Evolutionary conservation across 2,329 filamentous ascomycete species (phyloP), one percentile per base, ranked within the genome.

Genomic region (Furcasterigmium sp.): DNA sequence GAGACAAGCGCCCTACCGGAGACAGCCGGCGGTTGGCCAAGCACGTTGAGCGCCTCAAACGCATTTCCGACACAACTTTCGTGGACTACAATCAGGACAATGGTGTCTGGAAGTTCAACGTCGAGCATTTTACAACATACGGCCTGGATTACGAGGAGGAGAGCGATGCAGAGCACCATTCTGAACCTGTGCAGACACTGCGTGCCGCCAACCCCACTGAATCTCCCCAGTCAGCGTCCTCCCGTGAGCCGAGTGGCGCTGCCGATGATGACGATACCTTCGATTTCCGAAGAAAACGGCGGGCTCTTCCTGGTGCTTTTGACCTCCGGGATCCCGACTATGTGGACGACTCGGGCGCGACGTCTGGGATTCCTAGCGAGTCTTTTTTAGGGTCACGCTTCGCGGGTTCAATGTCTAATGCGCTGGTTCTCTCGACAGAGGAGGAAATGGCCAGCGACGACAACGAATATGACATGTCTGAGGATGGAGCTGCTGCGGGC

Each of bases 101-200:
- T 41, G 93, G 91, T 41, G 78, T 87, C 37, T 98, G 94, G 94
- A 79, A 80, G 13, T 98, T 98, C 69, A 82, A 74, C 9, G 93
- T 98, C n/a, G 83, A 91, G 56, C 93, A 98, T 63, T 98, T 94
- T 63, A 97, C 91, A 2, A 95, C 90, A 2, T 98, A 98, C 59
- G 91, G 87, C 32, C 75, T 97, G 42, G 85, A 91, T 50, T 88
- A 87, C 32, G 87, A 90, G 36, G 84, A 88, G 21, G 84, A 87
- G 40, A 72, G 72, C 8, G 80, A 80, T 53, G 71, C 73, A 48
- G 65, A 46, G n/a, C 37, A 44, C 41, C 21, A 35, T 15, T 29
- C 20, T 8, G 20, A 29, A 11, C 18, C 28, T 20, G 39, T 42
- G 6, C 46, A 48, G 25, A 21, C 15, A 11, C 23, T 11, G 7